phyloP scores from a whole-genome alignment of 345 rosid genomes.

The Odontarrhena argentea region DNA sequence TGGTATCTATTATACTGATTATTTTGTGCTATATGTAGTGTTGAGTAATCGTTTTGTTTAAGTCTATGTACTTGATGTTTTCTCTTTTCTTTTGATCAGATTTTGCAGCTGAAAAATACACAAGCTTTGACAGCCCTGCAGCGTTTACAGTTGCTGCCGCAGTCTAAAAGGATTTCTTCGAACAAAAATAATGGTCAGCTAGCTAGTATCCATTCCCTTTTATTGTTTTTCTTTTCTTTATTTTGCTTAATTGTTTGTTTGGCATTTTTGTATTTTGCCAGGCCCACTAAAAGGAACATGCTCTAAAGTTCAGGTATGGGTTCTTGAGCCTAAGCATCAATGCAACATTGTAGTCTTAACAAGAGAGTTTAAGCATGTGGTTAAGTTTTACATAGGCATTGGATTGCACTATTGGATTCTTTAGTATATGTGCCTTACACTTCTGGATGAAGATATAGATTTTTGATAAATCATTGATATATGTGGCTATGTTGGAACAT shows the following conservation, averaged over 20 bases:
- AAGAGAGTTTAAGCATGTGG: conserved; percentile 3
- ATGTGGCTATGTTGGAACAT: neutral
- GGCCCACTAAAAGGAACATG: conserved; percentile 49
- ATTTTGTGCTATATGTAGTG: conserved; percentile 12
- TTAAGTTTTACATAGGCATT: conserved; percentile 7
- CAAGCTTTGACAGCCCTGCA: conserved; percentile 63
- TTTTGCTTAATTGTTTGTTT: conserved; percentile 32
- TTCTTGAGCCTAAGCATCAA: neutral
- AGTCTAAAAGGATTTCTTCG: conserved; percentile 52
- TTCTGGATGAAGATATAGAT: neutral
- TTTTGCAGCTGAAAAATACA: conserved; percentile 71
- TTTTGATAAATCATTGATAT: conserved; percentile 3
- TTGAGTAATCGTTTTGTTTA: neutral
- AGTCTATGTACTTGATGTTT: conserved; percentile 16
- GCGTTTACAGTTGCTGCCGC: conserved; percentile 55
- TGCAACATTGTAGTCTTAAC: neutral
- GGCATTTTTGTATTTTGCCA: conserved; percentile 27
- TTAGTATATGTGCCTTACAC: neutral
- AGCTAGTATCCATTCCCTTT: conserved; percentile 36
- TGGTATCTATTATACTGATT: conserved; percentile 47
- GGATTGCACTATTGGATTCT: neutral
- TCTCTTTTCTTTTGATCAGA: conserved; percentile 47
- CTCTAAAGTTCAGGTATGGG: conserved; percentile 52
- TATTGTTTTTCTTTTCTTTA: neutral
- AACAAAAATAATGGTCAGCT: conserved; percentile 40